Evolutionary conservation across 2,329 filamentous ascomycete species (phyloP).

Genomic region (Phyllosticta paracitricarpa): DNA sequence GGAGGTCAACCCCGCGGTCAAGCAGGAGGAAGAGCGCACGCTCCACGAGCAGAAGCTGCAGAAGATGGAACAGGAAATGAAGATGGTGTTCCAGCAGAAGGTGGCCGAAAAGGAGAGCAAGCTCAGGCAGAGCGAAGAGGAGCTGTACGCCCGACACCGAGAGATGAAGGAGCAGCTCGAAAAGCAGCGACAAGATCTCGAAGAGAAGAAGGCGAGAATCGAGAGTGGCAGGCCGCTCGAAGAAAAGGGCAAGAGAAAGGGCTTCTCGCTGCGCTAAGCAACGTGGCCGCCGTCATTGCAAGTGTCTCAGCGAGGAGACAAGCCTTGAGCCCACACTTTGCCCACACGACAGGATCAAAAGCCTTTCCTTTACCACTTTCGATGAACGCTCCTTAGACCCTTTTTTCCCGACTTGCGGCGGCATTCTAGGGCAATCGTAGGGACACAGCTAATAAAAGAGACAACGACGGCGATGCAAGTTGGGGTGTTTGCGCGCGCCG

Average conservation of each 20-base stretch:
- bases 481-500: constrained; percentile 15
- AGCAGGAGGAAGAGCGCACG: constrained; percentile 97
- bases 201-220: constrained; percentile 95
- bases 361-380: constrained; percentile 24
- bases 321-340: constrained; percentile 14
- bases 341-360: constrained; percentile 14
- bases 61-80: constrained; percentile 99
- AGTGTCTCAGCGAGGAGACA: constrained; percentile 15
- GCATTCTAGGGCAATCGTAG: constrained; percentile 25
- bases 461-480: constrained; percentile 20
- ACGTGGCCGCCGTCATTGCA: not conserved
- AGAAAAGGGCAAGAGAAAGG: constrained; percentile 98
- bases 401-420: constrained; percentile 31
- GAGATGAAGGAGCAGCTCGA: constrained; percentile 99
- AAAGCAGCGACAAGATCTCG: constrained; percentile 84
- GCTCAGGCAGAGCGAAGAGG: constrained; percentile 97
- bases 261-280: constrained; percentile 87
- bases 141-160: constrained; percentile 92
- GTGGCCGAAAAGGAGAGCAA: constrained; percentile 99
- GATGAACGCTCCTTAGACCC: constrained; percentile 21
- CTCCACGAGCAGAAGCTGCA: constrained; percentile 99
- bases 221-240: constrained; percentile 93
- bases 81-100: constrained; percentile 99
- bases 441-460: constrained; percentile 24
- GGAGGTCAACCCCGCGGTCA: constrained; percentile 99